phyloP scores from a whole-genome alignment of 2,329 filamentous ascomycete genomes.

The Alternaria sp. region DNA sequence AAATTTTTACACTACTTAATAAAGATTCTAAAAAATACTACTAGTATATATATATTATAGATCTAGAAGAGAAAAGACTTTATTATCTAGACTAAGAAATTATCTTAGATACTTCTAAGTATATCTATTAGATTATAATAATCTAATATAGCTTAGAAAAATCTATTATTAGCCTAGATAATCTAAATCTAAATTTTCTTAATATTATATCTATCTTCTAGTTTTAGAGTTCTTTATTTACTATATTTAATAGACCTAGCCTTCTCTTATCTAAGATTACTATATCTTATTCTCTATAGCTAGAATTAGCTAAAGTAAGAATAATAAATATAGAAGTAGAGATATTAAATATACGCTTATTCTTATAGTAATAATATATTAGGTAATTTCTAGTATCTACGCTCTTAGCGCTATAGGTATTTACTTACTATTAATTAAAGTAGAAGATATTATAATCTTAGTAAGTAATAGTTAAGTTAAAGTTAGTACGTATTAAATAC shows the following conservation, averaged over 20 bases:
- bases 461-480: slow-evolving; percentile 13
- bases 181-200: slow-evolving; percentile 15
- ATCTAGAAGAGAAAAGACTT: slow-evolving; percentile 10
- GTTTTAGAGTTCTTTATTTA: slow-evolving; percentile 14
- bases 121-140: slow-evolving; percentile 12
- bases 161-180: slow-evolving; percentile 5
- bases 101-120: not conserved
- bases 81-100: slow-evolving; percentile 15
- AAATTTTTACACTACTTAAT: slow-evolving; percentile 9
- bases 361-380: not conserved
- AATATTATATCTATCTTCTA: slow-evolving; percentile 19
- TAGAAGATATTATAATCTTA: slow-evolving; percentile 15
- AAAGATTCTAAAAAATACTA: slow-evolving; percentile 7
- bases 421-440: not conserved
- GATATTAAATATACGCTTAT: not conserved
- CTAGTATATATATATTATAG: slow-evolving; percentile 14
- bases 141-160: slow-evolving; percentile 10
- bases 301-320: slow-evolving; percentile 12
- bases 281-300: slow-evolving; percentile 7
- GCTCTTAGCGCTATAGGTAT: slow-evolving; percentile 6
- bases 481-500: slow-evolving; percentile 11
- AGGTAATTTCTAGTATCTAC: slow-evolving; percentile 10
- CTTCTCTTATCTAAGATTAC: slow-evolving; percentile 16
- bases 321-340: slow-evolving; percentile 19
- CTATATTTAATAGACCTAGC: slow-evolving; percentile 4